Evolutionary conservation across 495 filamentous ascomycete genomes (phyloP).

Genomic region (Tetracladium marchalianum): DNA sequence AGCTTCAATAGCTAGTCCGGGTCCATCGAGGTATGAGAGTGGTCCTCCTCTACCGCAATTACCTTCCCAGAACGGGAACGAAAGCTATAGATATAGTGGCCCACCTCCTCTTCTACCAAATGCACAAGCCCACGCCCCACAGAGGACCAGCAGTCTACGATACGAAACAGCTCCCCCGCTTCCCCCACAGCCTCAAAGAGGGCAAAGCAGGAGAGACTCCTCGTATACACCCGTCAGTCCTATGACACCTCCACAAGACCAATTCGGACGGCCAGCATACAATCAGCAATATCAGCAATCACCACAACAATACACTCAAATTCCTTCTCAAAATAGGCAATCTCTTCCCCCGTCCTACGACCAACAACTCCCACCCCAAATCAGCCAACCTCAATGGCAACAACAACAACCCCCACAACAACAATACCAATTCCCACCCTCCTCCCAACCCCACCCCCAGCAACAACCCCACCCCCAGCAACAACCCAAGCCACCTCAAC

Average conservation of each 20-base stretch:
- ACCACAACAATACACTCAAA: slow-evolving; percentile 5
- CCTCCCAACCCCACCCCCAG: slow-evolving; percentile 10
- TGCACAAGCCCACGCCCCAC: slow-evolving; percentile 8
- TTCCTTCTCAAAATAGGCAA: neutral
- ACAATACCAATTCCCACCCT: slow-evolving; percentile 14
- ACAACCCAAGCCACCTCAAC: slow-evolving; percentile 36
- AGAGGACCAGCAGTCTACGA: slow-evolving; percentile 15
- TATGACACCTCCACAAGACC: slow-evolving; percentile 7
- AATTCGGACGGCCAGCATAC: slow-evolving; percentile 2
- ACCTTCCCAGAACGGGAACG: slow-evolving; percentile 18
- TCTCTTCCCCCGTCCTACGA: slow-evolving; percentile 1
- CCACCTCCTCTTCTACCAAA: slow-evolving; percentile 9
- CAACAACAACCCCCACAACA: slow-evolving; percentile 15
- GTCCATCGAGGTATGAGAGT: slow-evolving; percentile 6
- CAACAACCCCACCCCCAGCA: slow-evolving; percentile 31
- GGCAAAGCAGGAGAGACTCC: slow-evolving; percentile 6
- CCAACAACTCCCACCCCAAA: slow-evolving; percentile 20
- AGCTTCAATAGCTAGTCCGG: neutral
- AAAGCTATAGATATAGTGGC: slow-evolving; percentile 1
- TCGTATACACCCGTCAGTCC: slow-evolving; percentile 17
- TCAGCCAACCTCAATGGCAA: neutral
- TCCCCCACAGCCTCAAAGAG: slow-evolving; percentile 18
- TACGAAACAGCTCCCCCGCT: slow-evolving; percentile 20
- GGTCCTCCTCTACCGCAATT: slow-evolving; percentile 33
- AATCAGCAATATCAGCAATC: slow-evolving; percentile 10